Evolutionary conservation across 352 stramenopile species (phyloP), one percentile per base, ranked within the genome.

Genomic region (Phytophthora pinifolia): DNA sequence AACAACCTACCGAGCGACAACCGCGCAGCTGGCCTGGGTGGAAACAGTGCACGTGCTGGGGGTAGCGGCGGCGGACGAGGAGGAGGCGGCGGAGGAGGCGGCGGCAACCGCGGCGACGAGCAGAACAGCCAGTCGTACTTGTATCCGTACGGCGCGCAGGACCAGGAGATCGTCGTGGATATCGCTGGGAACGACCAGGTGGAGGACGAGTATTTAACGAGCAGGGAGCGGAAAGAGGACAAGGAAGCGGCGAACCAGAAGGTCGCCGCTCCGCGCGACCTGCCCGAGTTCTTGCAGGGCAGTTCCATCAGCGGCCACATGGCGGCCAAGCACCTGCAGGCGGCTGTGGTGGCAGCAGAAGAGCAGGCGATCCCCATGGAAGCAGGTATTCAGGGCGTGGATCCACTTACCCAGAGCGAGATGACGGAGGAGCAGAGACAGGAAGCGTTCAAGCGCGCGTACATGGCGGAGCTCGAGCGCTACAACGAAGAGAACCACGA

Each of bases 241-340:
- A 77, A 86, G 29, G 77, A 89, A 8, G 60, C 59, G 2, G 57
- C 72, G 0, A 78, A 76, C 22, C 74, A 82, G 30, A 71, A 82
- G 17, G 65, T 69, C 1, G 86, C 83, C 31, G 77, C 76, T n/a
- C 71, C 76, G 6, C 79, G 76, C 9, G 82, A 76, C 0, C 54
- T 96, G 14, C 86, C 86, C 5, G 83, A 91, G 31, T 94, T 94
- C 36, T 66, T 96, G 15, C 60, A 87, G 38, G 83, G 83, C 17
- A 96, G 83, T 49, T 91, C 77, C 0, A 96, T 96, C 60, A 96
- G 83, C 72, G 83, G 83, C 0, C 83, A 96, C 54, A 83, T 96
- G 71, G 83, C 79, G 14, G 79, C 83, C 3, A 96, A 96, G 48
- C 81, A 96, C 46, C 50, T 87, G 15, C 74, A 89, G 52, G 39